Evolutionary conservation across 192 early-diverging fungal species (phyloP), one percentile per base, ranked within the genome.

Genomic region (Coemansia sp.): DNA sequence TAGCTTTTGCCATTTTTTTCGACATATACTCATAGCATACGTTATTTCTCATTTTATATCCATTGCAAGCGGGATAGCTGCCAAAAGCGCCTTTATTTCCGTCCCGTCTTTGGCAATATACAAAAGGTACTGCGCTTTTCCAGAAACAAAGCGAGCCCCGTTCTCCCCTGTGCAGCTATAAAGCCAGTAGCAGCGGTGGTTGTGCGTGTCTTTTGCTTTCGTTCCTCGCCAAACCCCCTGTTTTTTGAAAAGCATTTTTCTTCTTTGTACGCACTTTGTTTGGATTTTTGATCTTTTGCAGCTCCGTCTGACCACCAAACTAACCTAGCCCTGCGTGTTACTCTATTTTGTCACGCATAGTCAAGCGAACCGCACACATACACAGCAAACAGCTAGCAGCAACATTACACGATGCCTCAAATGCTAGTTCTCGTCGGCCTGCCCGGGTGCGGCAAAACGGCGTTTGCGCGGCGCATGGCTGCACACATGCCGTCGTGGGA

Each of bases 381-480:
- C 50, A 52, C 22, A 52, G 11, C 57, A 2, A 55, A 47, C 40
- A 46, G 9, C 19, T 28, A 58, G 23, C 15, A 37, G 54, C 25
- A 11, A 25, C 25, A 54, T 3, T 28, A 54, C 23, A 59, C 55
- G 36, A 83, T 78, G 81, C 81, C 81, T 36, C 81, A 83, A 73
- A 82, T 89, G 71, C 82, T 91, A 10, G 83, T 91, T 23, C 81
- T 90, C 51, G 86, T 90, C 58, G 88, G 90, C 21, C 78, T 90
- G 54, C 90, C 90, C 26, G 90, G 90, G 7, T 89, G 87, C 47
- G 90, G 90, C 59, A 91, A 91, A 72, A 84, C 82, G 15, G 86
- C 87, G 12, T 90, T 91, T 68, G 75, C 88, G 36, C 83, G 80
- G 44, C 78, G 79, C 20, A 76, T 71, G 37, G 67, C 53, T 14